phyloP scores from a whole-genome alignment of 306 rosid genomes.

The Lathyrus oleraceus region DNA sequence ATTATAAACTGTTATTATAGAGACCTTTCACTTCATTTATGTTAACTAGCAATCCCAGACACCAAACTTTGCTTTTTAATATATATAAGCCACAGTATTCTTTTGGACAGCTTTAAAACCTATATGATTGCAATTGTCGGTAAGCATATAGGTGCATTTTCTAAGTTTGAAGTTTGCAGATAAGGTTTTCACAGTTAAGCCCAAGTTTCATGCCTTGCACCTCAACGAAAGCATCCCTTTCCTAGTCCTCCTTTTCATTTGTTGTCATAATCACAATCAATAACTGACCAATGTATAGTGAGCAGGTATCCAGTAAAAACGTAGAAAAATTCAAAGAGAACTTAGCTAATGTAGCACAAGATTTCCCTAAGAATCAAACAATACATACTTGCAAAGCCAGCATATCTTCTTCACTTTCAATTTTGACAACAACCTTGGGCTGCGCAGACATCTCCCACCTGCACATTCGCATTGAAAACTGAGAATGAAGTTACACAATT shows the following conservation, averaged over 20 bases:
- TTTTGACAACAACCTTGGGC: constrained; percentile 94
- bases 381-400: constrained; percentile 74
- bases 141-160: background rate
- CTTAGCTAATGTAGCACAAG: background rate
- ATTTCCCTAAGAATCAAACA: background rate
- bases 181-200: background rate
- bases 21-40: background rate
- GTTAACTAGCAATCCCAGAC: background rate
- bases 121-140: background rate
- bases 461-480: constrained; percentile 33
- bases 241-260: background rate
- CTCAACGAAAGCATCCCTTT: background rate
- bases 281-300: background rate
- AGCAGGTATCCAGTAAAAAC: constrained; percentile 12
- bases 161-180: background rate
- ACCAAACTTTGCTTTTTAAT: background rate
- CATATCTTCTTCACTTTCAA: constrained; percentile 92
- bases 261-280: constrained; percentile 4
- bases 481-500: constrained; percentile 1
- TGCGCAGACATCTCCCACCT: constrained; percentile 99
- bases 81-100: background rate
- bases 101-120: background rate
- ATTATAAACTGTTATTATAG: background rate
- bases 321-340: constrained; percentile 5
- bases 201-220: background rate